These are phyloP conservation scores for Mycena maculata DNA, from an alignment of 768 basidiomycete genomes.

Conservation along the genomic window DNA sequence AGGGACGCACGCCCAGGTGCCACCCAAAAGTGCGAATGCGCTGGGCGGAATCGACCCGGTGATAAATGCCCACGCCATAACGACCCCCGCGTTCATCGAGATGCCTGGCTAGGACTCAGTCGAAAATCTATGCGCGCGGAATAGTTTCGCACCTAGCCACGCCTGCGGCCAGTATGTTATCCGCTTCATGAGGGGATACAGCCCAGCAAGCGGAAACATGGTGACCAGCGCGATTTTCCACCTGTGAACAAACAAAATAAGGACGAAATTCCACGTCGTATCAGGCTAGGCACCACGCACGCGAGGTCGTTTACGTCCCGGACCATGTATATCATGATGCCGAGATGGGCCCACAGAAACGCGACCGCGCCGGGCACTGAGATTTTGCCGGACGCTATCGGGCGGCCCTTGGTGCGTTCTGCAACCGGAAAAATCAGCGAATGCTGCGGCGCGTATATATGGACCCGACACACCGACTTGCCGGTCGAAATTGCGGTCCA, in stretches of 20 bases:
- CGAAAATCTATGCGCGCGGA: background rate
- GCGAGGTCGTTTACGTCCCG: conserved; percentile 27
- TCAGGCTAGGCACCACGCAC: conserved; percentile 15
- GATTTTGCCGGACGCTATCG: conserved; percentile 44
- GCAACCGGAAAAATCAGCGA: background rate
- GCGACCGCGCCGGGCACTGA: conserved; percentile 39
- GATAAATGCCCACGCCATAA: conserved; percentile 40
- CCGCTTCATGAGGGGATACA: conserved; percentile 57
- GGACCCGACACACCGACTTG: conserved; percentile 46
- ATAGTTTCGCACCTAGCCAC: conserved; percentile 44
- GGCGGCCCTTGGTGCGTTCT: conserved; percentile 49
- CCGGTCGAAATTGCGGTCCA: conserved; percentile 45
- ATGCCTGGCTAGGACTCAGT: conserved; percentile 27
- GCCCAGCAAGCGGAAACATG: conserved; percentile 41
- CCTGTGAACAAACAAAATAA: too few species aligned
- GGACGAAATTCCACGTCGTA: too few species aligned
- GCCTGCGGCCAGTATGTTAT: conserved; percentile 56
- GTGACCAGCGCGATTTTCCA: conserved; percentile 36
- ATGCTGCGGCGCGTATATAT: background rate
- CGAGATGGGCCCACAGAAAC: conserved; percentile 39
- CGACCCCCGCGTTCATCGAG: conserved; percentile 36
- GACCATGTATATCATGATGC: conserved; percentile 33
- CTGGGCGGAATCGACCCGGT: conserved; percentile 26
- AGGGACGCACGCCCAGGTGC: conserved; percentile 29
- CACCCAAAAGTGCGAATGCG: conserved; percentile 28